Evolutionary conservation across 371 early-diverging fungal genomes (phyloP).

Genomic region (Lichtheimia ramosa): DNA sequence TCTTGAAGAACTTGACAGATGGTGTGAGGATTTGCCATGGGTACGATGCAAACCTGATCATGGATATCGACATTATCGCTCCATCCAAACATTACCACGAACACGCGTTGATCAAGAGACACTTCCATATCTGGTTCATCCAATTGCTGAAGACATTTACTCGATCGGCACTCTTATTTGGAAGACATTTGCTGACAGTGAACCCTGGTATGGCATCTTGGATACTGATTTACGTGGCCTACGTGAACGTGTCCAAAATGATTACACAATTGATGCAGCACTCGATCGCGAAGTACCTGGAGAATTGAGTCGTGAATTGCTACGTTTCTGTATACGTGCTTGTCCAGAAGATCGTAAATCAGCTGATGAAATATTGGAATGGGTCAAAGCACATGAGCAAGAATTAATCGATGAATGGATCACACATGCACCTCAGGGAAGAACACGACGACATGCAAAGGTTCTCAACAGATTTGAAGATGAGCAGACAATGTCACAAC

Average conservation of each 20-base stretch:
- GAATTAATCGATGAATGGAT: conserved; percentile 44
- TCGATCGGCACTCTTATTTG: conserved; percentile 65
- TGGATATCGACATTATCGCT: conserved; percentile 55
- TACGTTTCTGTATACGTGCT: conserved; percentile 48
- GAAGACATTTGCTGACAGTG: conserved; percentile 61
- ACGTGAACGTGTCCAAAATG: conserved; percentile 54
- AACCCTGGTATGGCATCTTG: conserved; percentile 66
- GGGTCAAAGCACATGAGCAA: conserved; percentile 26
- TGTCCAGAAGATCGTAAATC: conserved; percentile 46
- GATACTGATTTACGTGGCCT: conserved; percentile 59
- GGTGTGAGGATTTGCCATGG: conserved; percentile 49
- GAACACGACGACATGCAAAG: conserved; percentile 37
- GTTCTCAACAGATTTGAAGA: conserved; percentile 12
- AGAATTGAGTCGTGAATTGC: conserved; percentile 38
- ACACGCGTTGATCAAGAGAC: conserved; percentile 44
- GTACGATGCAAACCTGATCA: conserved; percentile 57
- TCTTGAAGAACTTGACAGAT: conserved; percentile 36
- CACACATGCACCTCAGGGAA: conserved; percentile 25
- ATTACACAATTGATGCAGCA: conserved; percentile 45
- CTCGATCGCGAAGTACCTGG: conserved; percentile 54
- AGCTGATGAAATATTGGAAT: conserved; percentile 40
- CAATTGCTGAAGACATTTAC: conserved; percentile 63
- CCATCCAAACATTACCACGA: conserved; percentile 62
- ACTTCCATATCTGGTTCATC: conserved; percentile 51
- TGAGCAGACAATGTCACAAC: conserved; percentile 6